Evolutionary conservation across 768 basidiomycete species (phyloP).

Genomic region (Podaxis rugospora): DNA sequence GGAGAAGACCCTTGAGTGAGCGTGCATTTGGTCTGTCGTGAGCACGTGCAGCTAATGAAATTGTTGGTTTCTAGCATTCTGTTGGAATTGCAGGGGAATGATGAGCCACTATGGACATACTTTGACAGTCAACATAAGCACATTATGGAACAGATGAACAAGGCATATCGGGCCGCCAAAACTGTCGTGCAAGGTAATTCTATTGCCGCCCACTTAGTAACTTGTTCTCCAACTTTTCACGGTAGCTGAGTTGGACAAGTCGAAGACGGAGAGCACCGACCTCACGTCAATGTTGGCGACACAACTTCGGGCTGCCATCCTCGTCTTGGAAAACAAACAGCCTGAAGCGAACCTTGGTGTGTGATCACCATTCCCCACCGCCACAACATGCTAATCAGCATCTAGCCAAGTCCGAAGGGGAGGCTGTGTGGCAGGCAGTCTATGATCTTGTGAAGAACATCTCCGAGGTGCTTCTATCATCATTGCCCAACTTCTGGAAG

Average conservation of each 20-base stretch:
- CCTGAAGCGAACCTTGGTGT: constrained; percentile 58
- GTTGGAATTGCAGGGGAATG: constrained; percentile 77
- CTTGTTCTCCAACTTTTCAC: constrained; percentile 8
- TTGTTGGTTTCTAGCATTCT: constrained; percentile 56
- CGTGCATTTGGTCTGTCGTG: constrained; percentile 6
- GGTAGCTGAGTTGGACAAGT: constrained; percentile 46
- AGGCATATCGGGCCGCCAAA: constrained; percentile 49
- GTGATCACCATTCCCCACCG: constrained; percentile 13
- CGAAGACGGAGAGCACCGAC: constrained; percentile 27
- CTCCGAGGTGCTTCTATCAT: constrained; percentile 81
- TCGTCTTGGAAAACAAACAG: constrained; percentile 59
- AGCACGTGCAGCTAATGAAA: background rate
- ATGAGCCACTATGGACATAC: constrained; percentile 94
- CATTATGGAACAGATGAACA: constrained; percentile 75
- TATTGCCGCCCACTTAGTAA: constrained; percentile 10
- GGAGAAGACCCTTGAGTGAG: constrained; percentile 94
- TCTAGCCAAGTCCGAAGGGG: constrained; percentile 64
- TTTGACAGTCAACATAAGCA: constrained; percentile 91
- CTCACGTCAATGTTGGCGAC: constrained; percentile 41
- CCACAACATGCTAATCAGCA: background rate
- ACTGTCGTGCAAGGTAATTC: constrained; percentile 47
- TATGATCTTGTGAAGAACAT: constrained; percentile 77
- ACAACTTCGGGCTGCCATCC: constrained; percentile 58
- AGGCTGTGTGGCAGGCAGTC: constrained; percentile 79
- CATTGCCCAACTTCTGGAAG: constrained; percentile 91